These are phyloP conservation scores for Coelastrella sp. DNA, from an alignment of 139 green algal species.

Conservation along the genomic window DNA sequence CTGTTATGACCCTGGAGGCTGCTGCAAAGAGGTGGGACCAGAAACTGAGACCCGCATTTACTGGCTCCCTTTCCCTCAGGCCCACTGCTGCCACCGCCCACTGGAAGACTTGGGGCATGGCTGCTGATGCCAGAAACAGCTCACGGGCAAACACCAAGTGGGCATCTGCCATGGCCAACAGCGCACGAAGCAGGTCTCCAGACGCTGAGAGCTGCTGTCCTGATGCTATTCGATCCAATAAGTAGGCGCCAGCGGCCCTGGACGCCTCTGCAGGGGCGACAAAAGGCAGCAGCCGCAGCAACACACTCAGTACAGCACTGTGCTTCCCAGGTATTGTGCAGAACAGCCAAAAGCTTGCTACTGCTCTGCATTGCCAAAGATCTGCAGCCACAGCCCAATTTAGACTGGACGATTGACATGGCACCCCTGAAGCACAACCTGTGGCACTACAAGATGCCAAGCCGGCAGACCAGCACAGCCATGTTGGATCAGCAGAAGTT, in stretches of 20 bases:
- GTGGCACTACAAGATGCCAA: too few species aligned
- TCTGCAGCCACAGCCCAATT: too few species aligned
- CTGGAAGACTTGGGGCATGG: constrained; percentile 1
- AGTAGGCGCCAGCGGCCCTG: not conserved
- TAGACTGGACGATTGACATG: too few species aligned
- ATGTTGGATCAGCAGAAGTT: too few species aligned
- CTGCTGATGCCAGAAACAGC: constrained; percentile 51
- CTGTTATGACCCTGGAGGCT: constrained; percentile 9
- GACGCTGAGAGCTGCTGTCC: constrained; percentile 14
- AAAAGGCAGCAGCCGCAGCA: not conserved
- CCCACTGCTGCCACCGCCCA: constrained; percentile 46
- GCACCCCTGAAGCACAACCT: too few species aligned
- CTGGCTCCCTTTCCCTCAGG: constrained; percentile 69
- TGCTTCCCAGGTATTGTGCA: too few species aligned
- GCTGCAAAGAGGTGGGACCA: constrained; percentile 57
- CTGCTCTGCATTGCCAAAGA: not conserved
- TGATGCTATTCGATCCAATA: not conserved
- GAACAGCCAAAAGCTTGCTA: not conserved
- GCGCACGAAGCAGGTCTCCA: constrained; percentile 60
- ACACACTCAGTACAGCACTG: not conserved
- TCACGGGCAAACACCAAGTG: constrained; percentile 76
- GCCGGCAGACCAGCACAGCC: too few species aligned
- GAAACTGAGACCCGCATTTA: constrained; percentile 59
- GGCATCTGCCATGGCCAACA: constrained; percentile 68
- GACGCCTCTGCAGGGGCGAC: not conserved